phyloP scores from a whole-genome alignment of 1,139 yeast genomes.

The Candida tunisiensis region DNA sequence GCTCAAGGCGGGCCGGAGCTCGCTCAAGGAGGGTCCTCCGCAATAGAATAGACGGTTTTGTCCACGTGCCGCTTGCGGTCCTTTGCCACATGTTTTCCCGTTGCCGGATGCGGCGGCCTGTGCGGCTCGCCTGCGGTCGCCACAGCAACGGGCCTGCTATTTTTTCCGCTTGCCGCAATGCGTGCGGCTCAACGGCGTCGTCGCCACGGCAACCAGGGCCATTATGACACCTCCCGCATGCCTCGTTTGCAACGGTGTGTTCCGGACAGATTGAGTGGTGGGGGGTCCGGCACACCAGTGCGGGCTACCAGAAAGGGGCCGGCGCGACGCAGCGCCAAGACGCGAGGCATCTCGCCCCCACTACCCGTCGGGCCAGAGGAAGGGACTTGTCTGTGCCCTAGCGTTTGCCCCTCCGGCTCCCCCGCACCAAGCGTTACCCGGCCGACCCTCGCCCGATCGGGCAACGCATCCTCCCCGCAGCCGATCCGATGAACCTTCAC shows the following conservation, averaged over 20 bases:
- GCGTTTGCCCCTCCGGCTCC: not conserved
- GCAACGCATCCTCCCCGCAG: not conserved
- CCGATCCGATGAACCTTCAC: not conserved
- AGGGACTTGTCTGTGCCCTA: not conserved
- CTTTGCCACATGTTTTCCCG: too few relatives aligned
- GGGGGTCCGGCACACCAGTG: too few relatives aligned
- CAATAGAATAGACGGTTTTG: too few relatives aligned
- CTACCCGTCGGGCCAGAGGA: not conserved
- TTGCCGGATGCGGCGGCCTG: too few relatives aligned
- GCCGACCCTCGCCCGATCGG: not conserved
- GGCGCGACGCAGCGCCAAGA: too few relatives aligned
- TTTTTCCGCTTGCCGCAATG: not conserved
- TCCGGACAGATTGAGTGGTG: not conserved
- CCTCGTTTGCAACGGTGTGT: not conserved
- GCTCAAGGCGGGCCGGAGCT: conserved; percentile 88
- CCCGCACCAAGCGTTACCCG: not conserved
- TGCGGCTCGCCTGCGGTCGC: too few relatives aligned
- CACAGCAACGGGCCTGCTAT: too few relatives aligned
- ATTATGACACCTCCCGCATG: not conserved
- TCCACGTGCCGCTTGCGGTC: too few relatives aligned
- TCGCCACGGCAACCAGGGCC: not conserved
- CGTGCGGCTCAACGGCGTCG: not conserved
- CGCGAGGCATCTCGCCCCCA: too few relatives aligned
- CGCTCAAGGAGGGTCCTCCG: conserved; percentile 70
- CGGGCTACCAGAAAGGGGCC: too few relatives aligned